A percentile compares a stretch with the other conserved stretches of the same genome.
These are phyloP conservation scores for Blastocystis sp. DNA, from an alignment of 352 stramenopile species.

Conservation along the genomic window DNA sequence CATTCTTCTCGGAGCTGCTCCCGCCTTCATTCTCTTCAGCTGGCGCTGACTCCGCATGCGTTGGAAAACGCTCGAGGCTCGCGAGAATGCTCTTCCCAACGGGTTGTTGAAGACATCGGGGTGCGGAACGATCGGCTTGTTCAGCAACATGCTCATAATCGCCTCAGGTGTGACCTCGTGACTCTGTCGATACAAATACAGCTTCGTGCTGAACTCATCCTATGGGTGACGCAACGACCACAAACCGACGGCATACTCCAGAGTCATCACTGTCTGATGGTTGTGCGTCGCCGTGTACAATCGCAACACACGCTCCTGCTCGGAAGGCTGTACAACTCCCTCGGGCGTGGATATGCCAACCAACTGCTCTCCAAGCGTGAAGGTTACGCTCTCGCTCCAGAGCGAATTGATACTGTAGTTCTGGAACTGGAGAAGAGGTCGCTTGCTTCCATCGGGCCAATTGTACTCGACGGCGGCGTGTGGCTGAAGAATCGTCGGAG, in stretches of 20 bases:
- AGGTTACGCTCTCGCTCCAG: background rate
- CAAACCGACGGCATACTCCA: background rate
- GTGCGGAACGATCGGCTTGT: background rate
- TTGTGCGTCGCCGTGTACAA: background rate
- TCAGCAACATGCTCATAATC: background rate
- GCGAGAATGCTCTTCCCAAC: background rate
- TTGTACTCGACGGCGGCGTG: background rate
- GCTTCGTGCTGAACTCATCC: background rate
- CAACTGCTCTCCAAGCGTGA: slow-evolving; percentile 25
- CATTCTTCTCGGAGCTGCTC: too few relatives aligned
- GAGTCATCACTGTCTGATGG: background rate
- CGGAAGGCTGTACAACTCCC: background rate
- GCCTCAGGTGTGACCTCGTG: background rate
- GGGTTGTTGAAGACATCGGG: background rate
- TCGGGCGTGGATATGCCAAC: background rate
- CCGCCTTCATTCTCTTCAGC: background rate
- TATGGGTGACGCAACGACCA: background rate
- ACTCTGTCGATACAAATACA: background rate
- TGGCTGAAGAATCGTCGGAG: background rate
- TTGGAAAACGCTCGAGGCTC: background rate
- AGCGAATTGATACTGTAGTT: background rate
- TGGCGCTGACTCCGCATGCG: background rate
- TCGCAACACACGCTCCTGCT: slow-evolving; percentile 4
- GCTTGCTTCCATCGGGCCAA: background rate
- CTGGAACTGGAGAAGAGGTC: background rate